Conservation (phyloP, 805 yeast genomes). For the Sugiyamaella smithiae region DNA sequence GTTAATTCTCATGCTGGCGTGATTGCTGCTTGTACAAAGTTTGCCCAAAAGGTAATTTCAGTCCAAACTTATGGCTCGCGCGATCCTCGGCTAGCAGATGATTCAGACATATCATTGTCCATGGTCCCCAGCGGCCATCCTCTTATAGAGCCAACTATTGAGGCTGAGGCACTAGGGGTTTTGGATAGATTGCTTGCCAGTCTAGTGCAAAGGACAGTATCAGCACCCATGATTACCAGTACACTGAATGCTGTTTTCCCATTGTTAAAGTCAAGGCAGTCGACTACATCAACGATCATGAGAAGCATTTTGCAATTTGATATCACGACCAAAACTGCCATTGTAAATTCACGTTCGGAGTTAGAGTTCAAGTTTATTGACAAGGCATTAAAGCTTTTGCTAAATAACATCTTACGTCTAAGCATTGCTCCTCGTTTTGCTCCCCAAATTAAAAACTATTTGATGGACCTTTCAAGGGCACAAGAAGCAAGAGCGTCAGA, state of each 20-base stretch:
- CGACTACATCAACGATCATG: slow-evolving; percentile 52
- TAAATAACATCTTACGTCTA: slow-evolving; percentile 24
- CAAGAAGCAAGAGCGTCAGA: slow-evolving; percentile 29
- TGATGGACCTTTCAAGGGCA: slow-evolving; percentile 26
- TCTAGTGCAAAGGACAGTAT: slow-evolving; percentile 33
- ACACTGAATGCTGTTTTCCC: slow-evolving; percentile 61
- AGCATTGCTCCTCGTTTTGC: slow-evolving; percentile 35
- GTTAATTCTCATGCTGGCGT: slow-evolving; percentile 42
- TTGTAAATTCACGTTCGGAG: slow-evolving; percentile 41
- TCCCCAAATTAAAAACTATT: slow-evolving; percentile 31
- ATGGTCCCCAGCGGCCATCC: slow-evolving; percentile 60
- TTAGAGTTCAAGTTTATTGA: slow-evolving; percentile 61
- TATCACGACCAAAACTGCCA: slow-evolving; percentile 22
- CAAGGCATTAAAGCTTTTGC: slow-evolving; percentile 43
- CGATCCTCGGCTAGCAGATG: slow-evolving; percentile 32
- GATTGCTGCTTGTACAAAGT: slow-evolving; percentile 68
- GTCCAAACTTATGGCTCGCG: slow-evolving; percentile 48
- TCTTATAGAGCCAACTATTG: slow-evolving; percentile 55
- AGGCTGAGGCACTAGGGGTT: slow-evolving; percentile 67
- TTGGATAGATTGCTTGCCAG: slow-evolving; percentile 62
- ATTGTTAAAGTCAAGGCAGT: slow-evolving; percentile 64
- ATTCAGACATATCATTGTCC: slow-evolving; percentile 46
- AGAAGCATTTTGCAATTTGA: slow-evolving; percentile 60
- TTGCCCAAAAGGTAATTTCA: slow-evolving; percentile 57
- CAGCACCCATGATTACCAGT: slow-evolving; percentile 60